A percentile compares a stretch with the other conserved stretches of the same genome.
phyloP scores from a whole-genome alignment of 108 stramenopile species.

The Nannochloropsis salina region DNA sequence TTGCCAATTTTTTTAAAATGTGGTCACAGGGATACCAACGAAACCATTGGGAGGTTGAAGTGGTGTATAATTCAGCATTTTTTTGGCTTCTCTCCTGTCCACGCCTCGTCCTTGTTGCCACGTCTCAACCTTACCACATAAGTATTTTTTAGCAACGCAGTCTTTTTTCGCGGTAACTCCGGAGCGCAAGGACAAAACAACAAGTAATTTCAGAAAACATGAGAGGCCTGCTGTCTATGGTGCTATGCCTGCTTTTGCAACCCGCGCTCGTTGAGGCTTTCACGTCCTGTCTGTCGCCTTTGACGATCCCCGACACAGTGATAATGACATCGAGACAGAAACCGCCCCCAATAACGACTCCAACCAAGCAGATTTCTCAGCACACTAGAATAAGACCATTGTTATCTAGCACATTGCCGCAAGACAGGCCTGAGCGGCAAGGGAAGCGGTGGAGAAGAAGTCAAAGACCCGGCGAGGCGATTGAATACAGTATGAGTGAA shows the following conservation, averaged over 20 bases:
- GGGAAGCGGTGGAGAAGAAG: neutral
- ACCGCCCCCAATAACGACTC: neutral
- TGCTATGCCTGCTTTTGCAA: neutral
- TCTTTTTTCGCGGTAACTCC: too few relatives aligned
- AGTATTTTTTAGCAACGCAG: too few relatives aligned
- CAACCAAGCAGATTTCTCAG: neutral
- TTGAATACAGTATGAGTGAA: neutral
- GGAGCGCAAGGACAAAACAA: too few relatives aligned
- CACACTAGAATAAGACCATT: neutral
- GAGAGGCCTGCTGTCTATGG: neutral
- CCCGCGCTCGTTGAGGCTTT: neutral
- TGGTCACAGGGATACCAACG: too few relatives aligned
- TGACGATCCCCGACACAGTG: too few relatives aligned
- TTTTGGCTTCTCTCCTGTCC: too few relatives aligned
- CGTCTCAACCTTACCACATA: too few relatives aligned
- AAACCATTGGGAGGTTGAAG: too few relatives aligned
- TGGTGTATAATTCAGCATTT: too few relatives aligned
- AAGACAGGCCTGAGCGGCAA: neutral
- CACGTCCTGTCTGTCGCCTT: neutral
- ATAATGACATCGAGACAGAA: neutral
- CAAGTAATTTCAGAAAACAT: neutral
- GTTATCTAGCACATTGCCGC: neutral
- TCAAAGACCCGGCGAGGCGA: neutral
- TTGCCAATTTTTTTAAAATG: too few relatives aligned
- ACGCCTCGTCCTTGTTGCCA: too few relatives aligned